Evolutionary conservation across 2,329 filamentous ascomycete genomes (phyloP).

Genomic region (Periconia digitata): DNA sequence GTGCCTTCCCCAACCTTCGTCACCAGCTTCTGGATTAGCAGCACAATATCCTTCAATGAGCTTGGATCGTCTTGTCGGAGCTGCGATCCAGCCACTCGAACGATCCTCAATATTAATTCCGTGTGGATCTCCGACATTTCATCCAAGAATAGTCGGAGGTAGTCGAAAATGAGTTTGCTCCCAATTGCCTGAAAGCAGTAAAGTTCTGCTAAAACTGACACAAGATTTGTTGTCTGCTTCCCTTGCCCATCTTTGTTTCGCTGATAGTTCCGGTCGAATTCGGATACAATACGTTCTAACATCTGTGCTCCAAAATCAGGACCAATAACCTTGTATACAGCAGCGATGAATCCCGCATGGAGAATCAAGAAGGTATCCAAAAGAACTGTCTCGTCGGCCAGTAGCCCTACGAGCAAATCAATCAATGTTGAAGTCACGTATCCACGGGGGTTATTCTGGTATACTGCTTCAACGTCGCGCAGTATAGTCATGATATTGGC

Average conservation of each 20-base stretch:
- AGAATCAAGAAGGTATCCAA: conserved; percentile 90
- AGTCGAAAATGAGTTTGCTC: conserved; percentile 84
- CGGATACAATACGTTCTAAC: conserved; percentile 73
- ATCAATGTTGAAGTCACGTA: conserved; percentile 81
- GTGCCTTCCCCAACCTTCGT: conserved; percentile 67
- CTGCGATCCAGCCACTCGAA: conserved; percentile 76
- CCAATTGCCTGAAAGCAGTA: conserved; percentile 91
- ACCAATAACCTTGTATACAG: conserved; percentile 83
- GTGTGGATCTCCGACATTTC: conserved; percentile 83
- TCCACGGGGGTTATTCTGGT: conserved; percentile 81
- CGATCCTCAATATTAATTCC: conserved; percentile 81
- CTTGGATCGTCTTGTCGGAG: conserved; percentile 87
- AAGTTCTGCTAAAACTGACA: conserved; percentile 80
- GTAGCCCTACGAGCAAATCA: conserved; percentile 74
- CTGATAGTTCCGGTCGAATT: conserved; percentile 69
- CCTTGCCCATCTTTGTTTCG: conserved; percentile 39
- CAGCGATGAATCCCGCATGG: conserved; percentile 84
- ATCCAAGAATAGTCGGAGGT: conserved; percentile 74
- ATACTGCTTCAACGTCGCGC: conserved; percentile 78
- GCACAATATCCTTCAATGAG: conserved; percentile 84
- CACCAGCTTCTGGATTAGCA: conserved; percentile 73
- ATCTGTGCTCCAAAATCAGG: conserved; percentile 88
- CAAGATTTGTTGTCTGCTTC: conserved; percentile 71
- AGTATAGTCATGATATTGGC: conserved; percentile 85
- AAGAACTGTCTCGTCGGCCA: conserved; percentile 75